Base-by-base conservation (phyloP, 139 green algal species). In the Chlamydomonas sp. region DNA sequence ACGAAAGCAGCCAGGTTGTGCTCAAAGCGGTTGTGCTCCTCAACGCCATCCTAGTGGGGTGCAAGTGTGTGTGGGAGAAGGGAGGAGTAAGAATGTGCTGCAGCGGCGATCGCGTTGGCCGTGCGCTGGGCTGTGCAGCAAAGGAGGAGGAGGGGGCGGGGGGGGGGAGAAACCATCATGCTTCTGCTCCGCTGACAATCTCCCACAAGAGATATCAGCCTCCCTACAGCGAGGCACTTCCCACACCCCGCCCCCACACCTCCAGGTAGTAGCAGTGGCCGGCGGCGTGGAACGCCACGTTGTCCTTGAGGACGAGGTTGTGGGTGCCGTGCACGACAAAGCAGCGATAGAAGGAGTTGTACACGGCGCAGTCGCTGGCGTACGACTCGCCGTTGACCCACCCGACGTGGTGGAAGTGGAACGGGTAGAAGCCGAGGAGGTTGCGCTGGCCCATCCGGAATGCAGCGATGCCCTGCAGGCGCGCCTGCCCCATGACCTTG, bases 21-120 rank as follows among this genome's bases (percentile, higher is more conserved):
- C 34, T 84, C 70, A 8, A 88, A n/a, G 35, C 57, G 71, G 77
- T 88, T 87, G 71, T 67, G 5, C 75, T 88, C 83, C 73, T 88
- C 76, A 33, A 85, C 80, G 6, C 48, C 8, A 24, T 69, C n/a
- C n/a, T n/a, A n/a, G n/a, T n/a, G n/a, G n/a, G n/a, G n/a, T n/a
- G n/a, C n/a, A n/a, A n/a, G n/a, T n/a, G n/a, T n/a, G n/a, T n/a
- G n/a, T n/a, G n/a, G n/a, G n/a, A n/a, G n/a, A n/a, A n/a, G n/a
- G n/a, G n/a, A n/a, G n/a, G n/a, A n/a, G n/a, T n/a, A n/a, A n/a
- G n/a, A n/a, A n/a, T n/a, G n/a, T n/a, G n/a, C n/a, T n/a, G n/a
- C n/a, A n/a, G n/a, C n/a, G n/a, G n/a, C n/a, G n/a, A n/a, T n/a
- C n/a, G n/a, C n/a, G n/a, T n/a, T n/a, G n/a, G n/a, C n/a, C n/a